phyloP scores from a whole-genome alignment of 345 rosid species.

The Orychophragmus violaceus region DNA sequence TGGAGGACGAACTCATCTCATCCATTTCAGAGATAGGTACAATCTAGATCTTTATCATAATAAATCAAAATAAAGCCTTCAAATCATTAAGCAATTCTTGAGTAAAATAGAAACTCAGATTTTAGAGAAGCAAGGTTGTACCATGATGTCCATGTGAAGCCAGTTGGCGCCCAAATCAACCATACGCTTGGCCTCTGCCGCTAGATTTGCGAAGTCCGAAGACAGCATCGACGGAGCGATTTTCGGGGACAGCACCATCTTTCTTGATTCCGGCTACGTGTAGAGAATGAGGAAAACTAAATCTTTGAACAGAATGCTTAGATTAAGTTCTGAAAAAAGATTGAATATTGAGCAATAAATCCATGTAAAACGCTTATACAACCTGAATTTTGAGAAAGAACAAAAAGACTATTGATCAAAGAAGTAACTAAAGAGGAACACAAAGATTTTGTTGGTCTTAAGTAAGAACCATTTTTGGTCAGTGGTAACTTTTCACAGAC shows the following conservation, averaged over 20 bases:
- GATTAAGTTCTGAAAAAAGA: neutral
- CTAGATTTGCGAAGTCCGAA: constrained; percentile 79
- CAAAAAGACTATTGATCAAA: too few relatives aligned
- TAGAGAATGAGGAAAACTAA: neutral
- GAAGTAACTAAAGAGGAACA: too few relatives aligned
- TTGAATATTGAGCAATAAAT: neutral
- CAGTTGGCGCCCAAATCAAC: constrained; percentile 77
- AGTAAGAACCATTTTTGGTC: too few relatives aligned
- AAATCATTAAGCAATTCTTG: too few relatives aligned
- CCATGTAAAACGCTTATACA: neutral
- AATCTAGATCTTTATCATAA: neutral
- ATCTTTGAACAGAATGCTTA: neutral
- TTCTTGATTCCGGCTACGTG: neutral
- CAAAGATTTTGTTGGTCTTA: too few relatives aligned
- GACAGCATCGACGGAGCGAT: constrained; percentile 96
- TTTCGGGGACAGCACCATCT: constrained; percentile 57
- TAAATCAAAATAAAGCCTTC: too few relatives aligned
- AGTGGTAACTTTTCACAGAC: too few relatives aligned
- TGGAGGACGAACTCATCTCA: neutral
- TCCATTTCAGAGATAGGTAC: neutral
- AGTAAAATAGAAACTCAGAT: too few relatives aligned
- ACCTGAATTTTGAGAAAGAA: neutral
- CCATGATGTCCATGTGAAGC: constrained; percentile 99
- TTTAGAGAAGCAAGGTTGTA: constrained; percentile 17
- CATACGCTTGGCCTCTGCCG: constrained; percentile 79